phyloP scores from a whole-genome alignment of 208 protist species.

The Leishmania aethiopica region DNA sequence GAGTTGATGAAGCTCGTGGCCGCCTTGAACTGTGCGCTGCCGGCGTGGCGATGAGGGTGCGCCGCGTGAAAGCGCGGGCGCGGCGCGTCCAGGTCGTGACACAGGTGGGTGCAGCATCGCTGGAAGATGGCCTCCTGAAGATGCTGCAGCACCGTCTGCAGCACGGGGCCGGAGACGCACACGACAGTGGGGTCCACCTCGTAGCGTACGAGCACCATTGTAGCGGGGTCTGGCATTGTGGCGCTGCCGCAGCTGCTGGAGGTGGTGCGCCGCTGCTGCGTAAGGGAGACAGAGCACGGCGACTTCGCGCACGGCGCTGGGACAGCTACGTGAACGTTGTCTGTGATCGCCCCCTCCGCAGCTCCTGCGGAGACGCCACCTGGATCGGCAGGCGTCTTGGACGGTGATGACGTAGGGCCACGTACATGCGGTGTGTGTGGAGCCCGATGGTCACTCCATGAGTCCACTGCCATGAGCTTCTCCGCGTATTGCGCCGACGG shows the following conservation, averaged over 20 bases:
- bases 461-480: background rate
- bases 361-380: background rate
- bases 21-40: background rate
- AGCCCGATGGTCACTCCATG: background rate
- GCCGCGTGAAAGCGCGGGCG: conserved; percentile 22
- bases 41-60: background rate
- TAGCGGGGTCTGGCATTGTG: background rate
- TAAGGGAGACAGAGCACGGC: background rate
- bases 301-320: background rate
- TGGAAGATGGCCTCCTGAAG: conserved; percentile 58
- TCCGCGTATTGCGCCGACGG: background rate
- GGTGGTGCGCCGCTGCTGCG: conserved; percentile 3
- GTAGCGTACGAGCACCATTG: conserved; percentile 60
- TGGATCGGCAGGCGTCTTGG: background rate
- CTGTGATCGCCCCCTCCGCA: background rate
- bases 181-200: conserved; percentile 59
- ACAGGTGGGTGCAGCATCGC: conserved; percentile 36
- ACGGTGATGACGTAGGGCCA: background rate
- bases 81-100: conserved; percentile 23
- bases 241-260: conserved; percentile 15
- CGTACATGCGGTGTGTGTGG: background rate
- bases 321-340: background rate
- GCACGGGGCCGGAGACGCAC: conserved; percentile 46
- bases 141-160: conserved; percentile 38
- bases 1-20: background rate